Base-by-base conservation (phyloP, 495 filamentous ascomycete genomes). In the Haplographium delicatum region DNA sequence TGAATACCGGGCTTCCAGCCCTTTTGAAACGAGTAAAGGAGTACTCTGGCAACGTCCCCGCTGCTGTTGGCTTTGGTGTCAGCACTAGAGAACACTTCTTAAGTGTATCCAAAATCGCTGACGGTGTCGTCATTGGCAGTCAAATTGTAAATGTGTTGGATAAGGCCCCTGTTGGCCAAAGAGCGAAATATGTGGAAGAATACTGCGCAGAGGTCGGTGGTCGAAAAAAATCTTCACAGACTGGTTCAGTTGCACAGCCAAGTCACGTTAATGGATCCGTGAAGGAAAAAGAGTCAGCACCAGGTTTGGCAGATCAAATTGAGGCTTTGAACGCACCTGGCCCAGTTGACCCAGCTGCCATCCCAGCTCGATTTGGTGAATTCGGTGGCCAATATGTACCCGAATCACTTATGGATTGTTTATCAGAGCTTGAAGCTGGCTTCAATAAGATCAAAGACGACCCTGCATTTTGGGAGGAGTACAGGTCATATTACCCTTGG, bases 301-400 rank as follows among this genome's bases (percentile, higher is more conserved):
- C 84, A 33, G 83, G 83, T 7, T 64, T 88, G 6, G 76, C 68
- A 34, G 87, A 89, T 56, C 84, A 91, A 61, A 68, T 91, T 19
- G 83, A 86, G 45, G 83, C 86, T 8, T 65, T 89, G 3, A 90
- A 89, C 42, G 68, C 68, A 19, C 47, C 67, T 38, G 69, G 62
- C 18, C 46, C 46, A 31, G 61, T 61, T 11, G 72, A 72, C 27
- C 71, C 50, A 23, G 33, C 49, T 28, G 77, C 79, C 47, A 72
- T 85, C 26, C 89, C 91, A 2, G 79, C 87, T 44, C 83, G 91
- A 11, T 99, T 99, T 60, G 93, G 93, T 50, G 88, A 96, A 66
- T 99, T 95, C 56, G 93, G 93, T 58, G 93, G 93, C n/a, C 93
- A 97, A 66, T 99, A 97, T 60, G 91, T 99, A 0, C 94, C 93